Conservation (phyloP, 257 asterid genomes). For the Salvia rosmarinus region DNA sequence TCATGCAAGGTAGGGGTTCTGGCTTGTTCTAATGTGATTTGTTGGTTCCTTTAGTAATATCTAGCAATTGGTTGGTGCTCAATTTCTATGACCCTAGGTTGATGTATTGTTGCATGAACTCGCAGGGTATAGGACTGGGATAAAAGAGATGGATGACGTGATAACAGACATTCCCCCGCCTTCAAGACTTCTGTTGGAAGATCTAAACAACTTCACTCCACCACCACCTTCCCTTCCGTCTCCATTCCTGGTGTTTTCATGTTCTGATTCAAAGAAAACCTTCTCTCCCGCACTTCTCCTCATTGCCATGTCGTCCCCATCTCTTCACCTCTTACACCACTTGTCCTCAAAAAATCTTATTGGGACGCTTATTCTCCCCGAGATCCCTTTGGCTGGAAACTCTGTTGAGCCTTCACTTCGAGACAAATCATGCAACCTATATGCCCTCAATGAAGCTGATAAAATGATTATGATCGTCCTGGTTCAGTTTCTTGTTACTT, state of each 20-base stretch:
- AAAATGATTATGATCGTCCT: slow-evolving; percentile 56
- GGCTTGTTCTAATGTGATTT: slow-evolving; percentile 6
- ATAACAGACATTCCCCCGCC: slow-evolving; percentile 94
- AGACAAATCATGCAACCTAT: slow-evolving; percentile 87
- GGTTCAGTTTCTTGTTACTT: slow-evolving; percentile 68
- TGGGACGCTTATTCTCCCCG: slow-evolving; percentile 81
- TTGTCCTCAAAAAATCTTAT: slow-evolving; percentile 63
- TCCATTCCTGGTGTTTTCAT: slow-evolving; percentile 69
- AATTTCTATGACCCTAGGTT: neutral
- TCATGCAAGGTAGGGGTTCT: neutral
- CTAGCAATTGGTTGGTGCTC: slow-evolving; percentile 23
- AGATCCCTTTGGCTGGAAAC: slow-evolving; percentile 75
- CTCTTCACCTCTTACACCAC: slow-evolving; percentile 70
- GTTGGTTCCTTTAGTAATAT: slow-evolving; percentile 8
- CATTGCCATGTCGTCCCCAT: slow-evolving; percentile 76
- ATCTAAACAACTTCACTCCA: slow-evolving; percentile 86
- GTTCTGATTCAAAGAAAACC: slow-evolving; percentile 45
- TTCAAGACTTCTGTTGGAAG: slow-evolving; percentile 86
- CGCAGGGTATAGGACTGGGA: slow-evolving; percentile 40
- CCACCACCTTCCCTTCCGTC: slow-evolving; percentile 75
- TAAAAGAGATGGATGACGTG: slow-evolving; percentile 80
- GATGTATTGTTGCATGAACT: slow-evolving; percentile 30
- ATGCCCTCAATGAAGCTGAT: slow-evolving; percentile 55
- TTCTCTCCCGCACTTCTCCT: slow-evolving; percentile 77
- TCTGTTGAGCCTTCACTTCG: slow-evolving; percentile 59